Percentiles rank a stretch among this genome's conserved stretches.
Evolutionary conservation across 192 early-diverging fungal genomes (phyloP).

Genomic region (Dissophora globulifera): DNA sequence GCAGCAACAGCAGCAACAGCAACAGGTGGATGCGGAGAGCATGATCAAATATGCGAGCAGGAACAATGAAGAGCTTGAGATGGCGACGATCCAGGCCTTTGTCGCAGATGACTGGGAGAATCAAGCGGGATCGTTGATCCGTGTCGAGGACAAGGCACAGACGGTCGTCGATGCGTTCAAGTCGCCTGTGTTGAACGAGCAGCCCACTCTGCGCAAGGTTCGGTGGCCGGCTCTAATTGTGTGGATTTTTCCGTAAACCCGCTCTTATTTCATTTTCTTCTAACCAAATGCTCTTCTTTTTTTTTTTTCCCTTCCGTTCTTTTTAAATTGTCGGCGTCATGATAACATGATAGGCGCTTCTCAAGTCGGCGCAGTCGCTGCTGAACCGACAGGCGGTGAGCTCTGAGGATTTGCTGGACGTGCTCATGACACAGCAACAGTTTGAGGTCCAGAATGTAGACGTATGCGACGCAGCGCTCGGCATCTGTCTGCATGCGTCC

Average conservation of each 20-base stretch:
- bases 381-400: conserved; percentile 20
- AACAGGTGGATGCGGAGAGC: neutral
- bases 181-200: conserved; percentile 11
- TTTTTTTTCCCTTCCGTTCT: neutral
- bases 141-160: conserved; percentile 18
- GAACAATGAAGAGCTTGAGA: conserved; percentile 29
- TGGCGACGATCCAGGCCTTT: conserved; percentile 26
- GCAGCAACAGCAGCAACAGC: neutral
- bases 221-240: too few relatives aligned
- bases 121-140: conserved; percentile 2
- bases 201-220: conserved; percentile 24
- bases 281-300: neutral
- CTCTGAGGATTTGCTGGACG: conserved; percentile 40
- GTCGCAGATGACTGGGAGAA: conserved; percentile 28
- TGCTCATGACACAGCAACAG: conserved; percentile 27
- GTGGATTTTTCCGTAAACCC: too few relatives aligned
- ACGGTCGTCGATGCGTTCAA: conserved; percentile 14
- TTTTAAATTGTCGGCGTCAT: neutral
- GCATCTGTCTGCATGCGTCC: conserved; percentile 31
- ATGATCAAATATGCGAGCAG: conserved; percentile 24
- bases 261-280: too few relatives aligned
- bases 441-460: conserved; percentile 26
- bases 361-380: conserved; percentile 4
- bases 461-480: conserved; percentile 18
- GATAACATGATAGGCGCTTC: conserved; percentile 26